Base-by-base conservation (phyloP, 768 basidiomycete species). In the Tremella fuciformis region DNA sequence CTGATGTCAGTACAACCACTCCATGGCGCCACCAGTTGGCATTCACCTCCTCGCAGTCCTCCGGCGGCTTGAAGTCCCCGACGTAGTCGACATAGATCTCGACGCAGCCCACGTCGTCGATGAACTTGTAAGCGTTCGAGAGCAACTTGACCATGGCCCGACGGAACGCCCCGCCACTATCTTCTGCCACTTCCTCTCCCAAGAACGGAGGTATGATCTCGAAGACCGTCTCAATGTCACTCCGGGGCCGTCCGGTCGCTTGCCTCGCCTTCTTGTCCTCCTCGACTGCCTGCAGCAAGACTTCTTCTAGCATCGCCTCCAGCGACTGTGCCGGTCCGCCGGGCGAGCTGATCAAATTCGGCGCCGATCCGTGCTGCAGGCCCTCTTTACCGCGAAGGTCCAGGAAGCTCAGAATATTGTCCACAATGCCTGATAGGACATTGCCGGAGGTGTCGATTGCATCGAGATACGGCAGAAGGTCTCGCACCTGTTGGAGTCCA, bases 401-500 rank as follows among this genome's bases (percentile, higher is more conserved):
- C 13, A 74, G 60, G 58, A 71, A 74, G 13, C 61, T 68, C 18
- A 75, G 60, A 53, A 75, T 73, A 44, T 75, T 75, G 51, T 71
- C 70, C 47, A 73, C 70, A 19, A 75, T 73, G 4, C 67, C 67
- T 22, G 73, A 67, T 13, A 75, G 62, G 0, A 64, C 66, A 16
- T 66, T 67, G 13, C 71, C 70, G 2, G 66, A 64, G 1, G 67
- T 70, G 49, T 75, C 74, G 40, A 75, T 70, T 15, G 70, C 70
- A 39, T 73, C 70, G 19, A 75, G 58, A 26, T 67, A 68, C 4
- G 71, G 71, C 3, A 73, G 24, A 13, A 73, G 64, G 52, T 70
- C 71, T 11, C 66, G 51, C 16, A 73, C 50, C 40, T 73, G 71
- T 11, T 34, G 29, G 4, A 34, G 4, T 11, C 29, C 29, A 11